Conservation (phyloP, 176 grass and related monocot genomes). For the Pontederia crassipes region DNA sequence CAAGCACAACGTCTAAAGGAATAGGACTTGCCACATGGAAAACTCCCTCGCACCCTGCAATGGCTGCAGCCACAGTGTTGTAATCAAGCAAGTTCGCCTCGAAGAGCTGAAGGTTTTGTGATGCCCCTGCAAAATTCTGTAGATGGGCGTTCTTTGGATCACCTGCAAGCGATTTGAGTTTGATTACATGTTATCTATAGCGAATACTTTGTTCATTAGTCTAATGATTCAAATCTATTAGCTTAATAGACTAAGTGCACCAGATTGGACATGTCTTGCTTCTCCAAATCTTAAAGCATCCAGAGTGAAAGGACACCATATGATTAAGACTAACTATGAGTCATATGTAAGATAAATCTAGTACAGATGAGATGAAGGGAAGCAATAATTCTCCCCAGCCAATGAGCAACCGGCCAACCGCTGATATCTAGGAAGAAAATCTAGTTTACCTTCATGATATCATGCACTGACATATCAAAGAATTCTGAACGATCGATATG, state of each 20-base stretch:
- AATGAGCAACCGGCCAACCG: background rate
- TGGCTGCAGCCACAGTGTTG: constrained; percentile 20
- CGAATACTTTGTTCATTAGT: too few relatives aligned
- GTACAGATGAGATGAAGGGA: background rate
- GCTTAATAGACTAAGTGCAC: too few relatives aligned
- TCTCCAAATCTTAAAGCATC: too few relatives aligned
- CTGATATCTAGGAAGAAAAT: too few relatives aligned
- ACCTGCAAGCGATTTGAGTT: background rate
- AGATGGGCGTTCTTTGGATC: constrained; percentile 33
- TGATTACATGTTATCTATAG: too few relatives aligned
- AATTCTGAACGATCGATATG: background rate
- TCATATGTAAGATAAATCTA: too few relatives aligned
- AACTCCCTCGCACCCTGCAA: constrained; percentile 42
- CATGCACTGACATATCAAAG: background rate
- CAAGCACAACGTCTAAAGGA: constrained; percentile 26
- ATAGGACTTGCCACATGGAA: constrained; percentile 59
- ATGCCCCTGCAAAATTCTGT: constrained; percentile 28
- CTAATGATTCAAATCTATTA: too few relatives aligned
- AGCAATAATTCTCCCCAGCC: background rate
- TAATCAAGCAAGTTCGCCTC: constrained; percentile 49
- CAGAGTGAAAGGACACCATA: too few relatives aligned
- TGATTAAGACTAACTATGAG: too few relatives aligned
- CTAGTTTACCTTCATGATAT: background rate
- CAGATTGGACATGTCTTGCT: too few relatives aligned
- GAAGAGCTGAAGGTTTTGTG: constrained; percentile 48